These are phyloP conservation scores for Fusarium anguioides DNA, from an alignment of 2,329 filamentous ascomycete species.

Conservation along the genomic window DNA sequence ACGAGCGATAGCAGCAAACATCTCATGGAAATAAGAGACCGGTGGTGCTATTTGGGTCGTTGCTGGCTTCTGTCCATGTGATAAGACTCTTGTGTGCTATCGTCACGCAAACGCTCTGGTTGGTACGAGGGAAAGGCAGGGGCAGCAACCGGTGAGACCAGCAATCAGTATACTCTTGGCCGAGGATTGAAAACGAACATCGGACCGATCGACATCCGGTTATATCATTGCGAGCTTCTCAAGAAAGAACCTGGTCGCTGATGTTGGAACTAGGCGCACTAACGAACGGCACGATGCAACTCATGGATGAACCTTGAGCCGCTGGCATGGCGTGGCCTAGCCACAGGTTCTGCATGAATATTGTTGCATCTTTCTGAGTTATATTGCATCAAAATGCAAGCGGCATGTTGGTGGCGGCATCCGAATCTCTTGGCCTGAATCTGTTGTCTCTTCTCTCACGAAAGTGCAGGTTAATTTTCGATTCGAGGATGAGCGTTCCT, in stretches of 20 bases:
- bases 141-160: slow-evolving; percentile 45
- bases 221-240: slow-evolving; percentile 12
- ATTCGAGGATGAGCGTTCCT: slow-evolving; percentile 17
- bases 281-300: slow-evolving; percentile 26
- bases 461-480: slow-evolving; percentile 7
- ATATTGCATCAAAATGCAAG: slow-evolving; percentile 14
- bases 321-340: neutral
- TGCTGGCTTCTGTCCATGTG: slow-evolving; percentile 38
- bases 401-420: slow-evolving; percentile 10
- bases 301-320: slow-evolving; percentile 5
- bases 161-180: slow-evolving; percentile 34
- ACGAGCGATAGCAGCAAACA: slow-evolving; percentile 27
- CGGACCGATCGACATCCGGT: slow-evolving; percentile 36
- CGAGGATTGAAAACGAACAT: slow-evolving; percentile 25
- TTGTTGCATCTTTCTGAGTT: slow-evolving; percentile 1
- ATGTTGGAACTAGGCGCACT: slow-evolving; percentile 17
- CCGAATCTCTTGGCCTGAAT: slow-evolving; percentile 10
- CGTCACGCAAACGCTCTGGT: slow-evolving; percentile 45
- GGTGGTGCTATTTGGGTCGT: slow-evolving; percentile 3
- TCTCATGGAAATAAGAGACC: neutral
- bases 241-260: slow-evolving; percentile 6
- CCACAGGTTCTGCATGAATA: slow-evolving; percentile 15
- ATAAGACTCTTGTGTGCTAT: slow-evolving; percentile 39
- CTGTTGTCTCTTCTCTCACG: slow-evolving; percentile 33
- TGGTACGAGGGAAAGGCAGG: slow-evolving; percentile 40